Evolutionary conservation across 495 filamentous ascomycete species (phyloP).

Genomic region (Xylaria grammica): DNA sequence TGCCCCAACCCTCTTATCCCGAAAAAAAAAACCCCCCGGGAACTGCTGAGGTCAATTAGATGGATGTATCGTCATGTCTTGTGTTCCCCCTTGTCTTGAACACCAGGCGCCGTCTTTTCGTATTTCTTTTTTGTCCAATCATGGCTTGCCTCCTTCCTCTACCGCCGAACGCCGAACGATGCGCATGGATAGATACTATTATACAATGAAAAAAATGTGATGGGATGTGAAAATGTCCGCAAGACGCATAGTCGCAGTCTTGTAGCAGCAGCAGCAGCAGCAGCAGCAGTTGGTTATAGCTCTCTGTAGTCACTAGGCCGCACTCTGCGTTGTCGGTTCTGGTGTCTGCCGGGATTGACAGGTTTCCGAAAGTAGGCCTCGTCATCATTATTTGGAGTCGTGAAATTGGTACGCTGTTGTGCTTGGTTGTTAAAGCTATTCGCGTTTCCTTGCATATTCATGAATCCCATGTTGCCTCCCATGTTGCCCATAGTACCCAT

Average conservation of each 20-base stretch:
- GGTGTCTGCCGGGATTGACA: conserved; percentile 91
- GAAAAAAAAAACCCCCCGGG: no score
- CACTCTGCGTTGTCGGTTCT: conserved; percentile 74
- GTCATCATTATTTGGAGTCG: conserved; percentile 71
- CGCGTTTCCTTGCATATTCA: conserved; percentile 38
- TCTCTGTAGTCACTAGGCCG: conserved; percentile 89
- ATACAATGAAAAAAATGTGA: conserved; percentile 14
- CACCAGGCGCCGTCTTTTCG: conserved; percentile 14
- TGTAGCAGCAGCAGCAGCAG: neutral
- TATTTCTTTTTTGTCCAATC: neutral
- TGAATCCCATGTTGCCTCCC: conserved; percentile 32
- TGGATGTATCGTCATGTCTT: neutral
- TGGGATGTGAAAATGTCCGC: neutral
- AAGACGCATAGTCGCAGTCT: neutral
- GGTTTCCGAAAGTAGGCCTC: conserved; percentile 95
- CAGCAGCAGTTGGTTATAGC: conserved; percentile 59
- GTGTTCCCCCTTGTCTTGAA: conserved; percentile 6
- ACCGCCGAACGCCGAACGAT: conserved; percentile 19
- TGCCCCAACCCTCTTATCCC: neutral
- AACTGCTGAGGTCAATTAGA: neutral
- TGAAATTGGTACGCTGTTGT: conserved; percentile 69
- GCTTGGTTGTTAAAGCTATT: conserved; percentile 47
- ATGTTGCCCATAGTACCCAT: no score
- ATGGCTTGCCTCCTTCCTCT: neutral
- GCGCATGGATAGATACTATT: conserved; percentile 14